Conservation (phyloP, 78 protist genomes). For the Polysphondylium violaceum region DNA sequence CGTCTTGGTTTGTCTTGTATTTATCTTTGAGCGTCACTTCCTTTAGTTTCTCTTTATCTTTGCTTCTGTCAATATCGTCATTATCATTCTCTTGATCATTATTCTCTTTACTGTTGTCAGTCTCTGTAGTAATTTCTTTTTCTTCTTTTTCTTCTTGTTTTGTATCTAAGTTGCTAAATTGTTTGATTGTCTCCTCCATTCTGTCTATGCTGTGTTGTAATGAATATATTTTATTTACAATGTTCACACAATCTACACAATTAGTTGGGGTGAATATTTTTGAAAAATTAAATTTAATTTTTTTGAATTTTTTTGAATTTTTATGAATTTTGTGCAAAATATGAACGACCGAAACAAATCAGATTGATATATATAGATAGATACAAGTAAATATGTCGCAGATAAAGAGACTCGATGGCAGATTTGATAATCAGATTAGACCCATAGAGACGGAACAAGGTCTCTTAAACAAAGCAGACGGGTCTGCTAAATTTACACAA, state of each 20-base stretch:
- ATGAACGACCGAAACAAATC: neutral
- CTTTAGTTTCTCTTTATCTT: neutral
- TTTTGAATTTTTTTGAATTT: no score
- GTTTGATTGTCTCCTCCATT: no score
- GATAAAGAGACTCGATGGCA: conserved; percentile 39
- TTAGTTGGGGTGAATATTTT: no score
- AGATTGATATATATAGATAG: no score
- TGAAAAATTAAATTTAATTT: no score
- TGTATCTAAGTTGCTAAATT: no score
- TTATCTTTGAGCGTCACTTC: conserved; percentile 37
- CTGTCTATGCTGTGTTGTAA: no score
- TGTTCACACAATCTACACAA: no score
- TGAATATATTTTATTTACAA: no score
- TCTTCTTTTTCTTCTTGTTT: neutral
- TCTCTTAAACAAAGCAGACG: conserved; percentile 80
- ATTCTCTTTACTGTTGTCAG: neutral
- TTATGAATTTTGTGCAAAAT: no score
- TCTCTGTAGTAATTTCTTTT: conserved; percentile 6
- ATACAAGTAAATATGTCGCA: neutral
- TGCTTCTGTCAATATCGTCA: neutral
- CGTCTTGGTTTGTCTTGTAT: conserved; percentile 38
- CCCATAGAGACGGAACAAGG: conserved; percentile 63
- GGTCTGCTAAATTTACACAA: conserved; percentile 63
- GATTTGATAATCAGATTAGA: conserved; percentile 56
- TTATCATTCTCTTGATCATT: neutral